Evolutionary conservation across 257 asterid genomes (phyloP).

Genomic region (Cruciata laevipes): DNA sequence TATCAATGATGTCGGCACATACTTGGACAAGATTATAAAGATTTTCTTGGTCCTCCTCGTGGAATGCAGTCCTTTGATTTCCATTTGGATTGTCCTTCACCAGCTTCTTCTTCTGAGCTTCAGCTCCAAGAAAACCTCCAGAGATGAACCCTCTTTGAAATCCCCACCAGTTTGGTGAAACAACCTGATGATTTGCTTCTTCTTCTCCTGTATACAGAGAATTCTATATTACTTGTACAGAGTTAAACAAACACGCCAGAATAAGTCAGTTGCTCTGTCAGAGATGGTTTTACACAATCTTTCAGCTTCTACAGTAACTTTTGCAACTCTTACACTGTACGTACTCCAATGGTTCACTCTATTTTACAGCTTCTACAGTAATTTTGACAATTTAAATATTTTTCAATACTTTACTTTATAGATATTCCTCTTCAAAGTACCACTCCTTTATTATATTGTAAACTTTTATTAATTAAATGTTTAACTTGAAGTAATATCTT

Average conservation of each 20-base stretch:
- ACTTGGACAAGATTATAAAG: constrained; percentile 90
- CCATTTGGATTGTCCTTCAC: constrained; percentile 20
- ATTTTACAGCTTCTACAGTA: too few species aligned
- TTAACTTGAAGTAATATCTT: too few species aligned
- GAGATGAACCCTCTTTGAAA: constrained; percentile 64
- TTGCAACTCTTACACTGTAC: too few species aligned
- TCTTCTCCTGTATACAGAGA: constrained; percentile 24
- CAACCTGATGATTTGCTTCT: constrained; percentile 25
- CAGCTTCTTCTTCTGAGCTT: constrained; percentile 52
- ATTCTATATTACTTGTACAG: not conserved
- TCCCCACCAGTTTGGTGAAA: constrained; percentile 91
- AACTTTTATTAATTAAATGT: too few species aligned
- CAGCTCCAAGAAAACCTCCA: constrained; percentile 91
- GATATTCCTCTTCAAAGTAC: too few species aligned
- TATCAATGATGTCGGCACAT: constrained; percentile 6
- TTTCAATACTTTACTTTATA: too few species aligned
- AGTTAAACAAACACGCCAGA: not conserved
- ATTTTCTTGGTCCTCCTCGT: constrained; percentile 91
- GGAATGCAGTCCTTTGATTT: constrained; percentile 48
- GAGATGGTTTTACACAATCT: too few species aligned
- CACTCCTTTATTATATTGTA: too few species aligned
- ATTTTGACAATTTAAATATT: too few species aligned
- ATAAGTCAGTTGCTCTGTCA: not conserved
- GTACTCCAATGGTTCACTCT: too few species aligned
- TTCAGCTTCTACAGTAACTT: too few species aligned